phyloP scores from a whole-genome alignment of 148 eudicot species.

The Vaccinium corymbosum region DNA sequence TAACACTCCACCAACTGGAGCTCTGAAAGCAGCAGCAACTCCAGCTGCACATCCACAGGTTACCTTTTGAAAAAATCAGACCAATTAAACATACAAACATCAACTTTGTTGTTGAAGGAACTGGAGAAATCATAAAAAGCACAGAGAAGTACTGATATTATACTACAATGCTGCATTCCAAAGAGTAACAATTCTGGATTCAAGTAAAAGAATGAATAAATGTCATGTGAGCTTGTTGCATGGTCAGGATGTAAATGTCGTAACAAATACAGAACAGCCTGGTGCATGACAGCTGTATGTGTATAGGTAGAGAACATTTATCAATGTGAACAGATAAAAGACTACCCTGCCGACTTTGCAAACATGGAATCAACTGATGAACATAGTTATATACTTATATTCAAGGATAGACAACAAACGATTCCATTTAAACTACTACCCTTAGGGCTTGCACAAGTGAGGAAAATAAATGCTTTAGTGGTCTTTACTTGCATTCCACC shows the following conservation, averaged over 20 bases:
- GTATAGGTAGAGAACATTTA: neutral
- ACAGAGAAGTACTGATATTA: neutral
- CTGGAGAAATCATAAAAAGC: slow-evolving; percentile 1
- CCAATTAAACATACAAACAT: slow-evolving; percentile 29
- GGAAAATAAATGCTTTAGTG: neutral
- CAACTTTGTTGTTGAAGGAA: slow-evolving; percentile 9
- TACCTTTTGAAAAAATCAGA: slow-evolving; percentile 73
- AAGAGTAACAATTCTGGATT: neutral
- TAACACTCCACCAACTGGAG: slow-evolving; percentile 98
- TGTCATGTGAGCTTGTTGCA: neutral
- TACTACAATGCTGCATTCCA: neutral
- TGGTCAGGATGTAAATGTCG: neutral
- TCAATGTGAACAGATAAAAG: neutral
- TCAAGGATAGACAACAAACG: neutral
- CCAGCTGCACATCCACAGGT: slow-evolving; percentile 99
- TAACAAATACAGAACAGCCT: neutral
- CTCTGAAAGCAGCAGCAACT: slow-evolving; percentile 99
- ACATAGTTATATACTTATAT: neutral
- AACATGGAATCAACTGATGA: neutral
- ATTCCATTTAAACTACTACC: neutral
- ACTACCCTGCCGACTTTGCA: neutral
- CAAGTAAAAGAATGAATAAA: neutral
- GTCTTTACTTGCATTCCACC: neutral
- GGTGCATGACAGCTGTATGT: neutral
- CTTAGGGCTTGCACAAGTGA: neutral